Conservation (phyloP, 495 filamentous ascomycete species). For the Trichoderma gamsii region DNA sequence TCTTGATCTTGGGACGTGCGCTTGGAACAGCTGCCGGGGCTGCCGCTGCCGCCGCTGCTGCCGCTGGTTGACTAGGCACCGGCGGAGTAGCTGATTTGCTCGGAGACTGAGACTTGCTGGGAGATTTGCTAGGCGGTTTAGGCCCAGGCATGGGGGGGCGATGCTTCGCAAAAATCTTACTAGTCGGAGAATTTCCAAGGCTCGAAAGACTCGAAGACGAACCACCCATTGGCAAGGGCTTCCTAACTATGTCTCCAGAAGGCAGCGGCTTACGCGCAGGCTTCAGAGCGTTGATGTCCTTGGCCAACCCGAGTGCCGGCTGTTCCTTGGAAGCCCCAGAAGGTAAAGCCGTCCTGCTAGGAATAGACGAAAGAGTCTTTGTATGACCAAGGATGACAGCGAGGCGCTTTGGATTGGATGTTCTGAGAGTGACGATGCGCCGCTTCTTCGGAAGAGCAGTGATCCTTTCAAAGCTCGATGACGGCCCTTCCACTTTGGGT, state of each 20-base stretch:
- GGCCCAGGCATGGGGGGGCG: constrained; percentile 3
- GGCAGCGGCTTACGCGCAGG: constrained; percentile 13
- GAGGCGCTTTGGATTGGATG: constrained; percentile 11
- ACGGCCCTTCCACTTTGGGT: neutral
- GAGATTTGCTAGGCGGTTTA: neutral
- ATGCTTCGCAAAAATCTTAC: constrained; percentile 6
- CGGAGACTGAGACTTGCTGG: neutral
- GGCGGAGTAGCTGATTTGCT: neutral
- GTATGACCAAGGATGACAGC: constrained; percentile 4
- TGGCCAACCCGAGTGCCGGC: neutral
- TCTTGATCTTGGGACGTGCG: constrained; percentile 16
- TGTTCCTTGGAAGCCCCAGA: constrained; percentile 6
- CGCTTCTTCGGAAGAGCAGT: neutral
- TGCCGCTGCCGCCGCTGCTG: neutral
- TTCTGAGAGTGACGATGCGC: constrained; percentile 13
- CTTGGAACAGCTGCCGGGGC: neutral
- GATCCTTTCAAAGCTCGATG: neutral
- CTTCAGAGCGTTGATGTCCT: neutral
- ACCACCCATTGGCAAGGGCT: constrained; percentile 12
- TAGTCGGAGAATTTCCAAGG: neutral
- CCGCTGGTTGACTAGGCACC: neutral
- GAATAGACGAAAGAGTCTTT: neutral
- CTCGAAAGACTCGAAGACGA: neutral
- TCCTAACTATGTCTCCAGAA: constrained; percentile 12
- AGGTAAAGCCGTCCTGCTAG: constrained; percentile 10